Evolutionary conservation across 805 yeast genomes (phyloP), one percentile per base, ranked within the genome.

Genomic region (Komagataella ulmi): DNA sequence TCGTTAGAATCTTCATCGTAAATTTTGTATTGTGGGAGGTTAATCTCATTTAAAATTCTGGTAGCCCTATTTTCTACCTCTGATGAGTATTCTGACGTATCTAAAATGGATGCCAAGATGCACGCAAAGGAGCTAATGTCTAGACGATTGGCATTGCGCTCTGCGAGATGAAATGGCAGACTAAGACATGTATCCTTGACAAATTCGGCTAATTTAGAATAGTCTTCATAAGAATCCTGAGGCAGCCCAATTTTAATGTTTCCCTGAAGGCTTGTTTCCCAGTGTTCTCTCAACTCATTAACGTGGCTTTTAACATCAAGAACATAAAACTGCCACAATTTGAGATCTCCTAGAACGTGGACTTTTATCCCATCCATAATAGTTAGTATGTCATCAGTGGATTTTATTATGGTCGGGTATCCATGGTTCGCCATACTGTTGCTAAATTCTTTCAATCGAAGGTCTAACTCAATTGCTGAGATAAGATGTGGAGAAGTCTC

Each of bases 271-370:
- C 49, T 21, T 12, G 24, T 24, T 5, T 59, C 55, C 75, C 79
- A 79, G 18, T 57, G 53, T 0, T 60, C 51, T 53, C 69, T 65
- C 8, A 83, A 57, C 4, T 67, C 65, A 0, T 60, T 58, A 14
- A 81, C 58, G 8, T 75, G 71, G 3, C 58, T 58, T 5, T 60
- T 56, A 46, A 79, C 81, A 62, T 88, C 75, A 43, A 89, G 71
- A 4, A 83, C 90, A 63, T 90, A 93, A 64, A 67, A 91, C 65
- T 91, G 89, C 99, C 99, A 91, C 51, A 91, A 71, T 55, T 81
- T 76, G 51, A 88, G 66, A 3, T 75, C 70, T 23, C 76, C 80
- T 24, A 89, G 59, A 0, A 88, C 96, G 58, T 86, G 81, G 4
- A 70, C 63, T 55, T 80, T 77, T 48, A 91, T 71, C 17, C 87